Percentiles rank a stretch among this genome's conserved stretches.
phyloP scores from a whole-genome alignment of 208 protist species.

The Leishmania arabica region DNA sequence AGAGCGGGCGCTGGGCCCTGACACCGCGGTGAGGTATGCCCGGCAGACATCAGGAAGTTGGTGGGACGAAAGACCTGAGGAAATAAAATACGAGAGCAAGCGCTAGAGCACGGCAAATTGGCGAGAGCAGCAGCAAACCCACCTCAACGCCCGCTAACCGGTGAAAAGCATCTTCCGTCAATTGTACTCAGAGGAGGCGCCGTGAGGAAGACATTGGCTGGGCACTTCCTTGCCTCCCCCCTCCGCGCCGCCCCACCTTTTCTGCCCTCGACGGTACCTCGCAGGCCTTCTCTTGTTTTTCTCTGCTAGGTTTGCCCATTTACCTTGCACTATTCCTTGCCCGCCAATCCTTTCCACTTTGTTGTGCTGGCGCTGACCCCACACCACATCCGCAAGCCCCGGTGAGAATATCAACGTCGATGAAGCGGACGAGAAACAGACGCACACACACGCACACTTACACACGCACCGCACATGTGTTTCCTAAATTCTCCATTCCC shows the following conservation, averaged over 20 bases:
- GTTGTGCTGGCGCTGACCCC: background rate
- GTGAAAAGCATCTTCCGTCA: background rate
- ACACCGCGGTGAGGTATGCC: background rate
- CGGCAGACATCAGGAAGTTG: background rate
- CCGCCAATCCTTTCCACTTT: background rate
- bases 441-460: background rate
- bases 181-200: background rate
- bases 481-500: too few species aligned
- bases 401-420: background rate
- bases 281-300: background rate
- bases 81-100: background rate
- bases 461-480: too few species aligned
- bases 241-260: background rate
- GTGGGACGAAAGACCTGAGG: background rate
- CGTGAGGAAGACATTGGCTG: background rate
- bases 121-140: background rate
- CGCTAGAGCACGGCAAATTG: background rate
- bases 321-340: background rate
- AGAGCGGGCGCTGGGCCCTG: background rate
- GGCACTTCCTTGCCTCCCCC: background rate
- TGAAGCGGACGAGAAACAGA: background rate
- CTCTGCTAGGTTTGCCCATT: background rate
- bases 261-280: background rate
- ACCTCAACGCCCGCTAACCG: background rate
- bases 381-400: background rate